These are phyloP conservation scores for Ceratocystis papillata DNA, from an alignment of 2,329 filamentous ascomycete species.

Conservation along the genomic window DNA sequence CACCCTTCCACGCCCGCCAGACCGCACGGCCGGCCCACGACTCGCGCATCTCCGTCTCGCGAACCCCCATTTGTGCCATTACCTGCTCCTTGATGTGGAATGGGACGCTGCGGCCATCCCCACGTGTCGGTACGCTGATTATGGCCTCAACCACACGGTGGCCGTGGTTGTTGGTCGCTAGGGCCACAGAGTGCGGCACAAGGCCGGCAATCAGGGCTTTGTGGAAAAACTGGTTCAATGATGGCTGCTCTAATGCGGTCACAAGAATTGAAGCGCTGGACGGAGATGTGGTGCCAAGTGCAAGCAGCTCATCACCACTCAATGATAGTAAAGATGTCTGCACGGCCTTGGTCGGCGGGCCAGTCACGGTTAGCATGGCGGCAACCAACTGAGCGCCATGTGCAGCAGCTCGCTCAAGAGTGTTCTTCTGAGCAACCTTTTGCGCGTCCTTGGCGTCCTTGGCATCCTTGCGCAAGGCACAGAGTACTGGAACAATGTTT, in stretches of 20 bases:
- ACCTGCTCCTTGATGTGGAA: conserved; percentile 49
- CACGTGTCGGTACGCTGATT: conserved; percentile 40
- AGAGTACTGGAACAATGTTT: conserved; percentile 41
- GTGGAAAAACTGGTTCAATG: conserved; percentile 44
- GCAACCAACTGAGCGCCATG: conserved; percentile 78
- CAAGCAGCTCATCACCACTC: conserved; percentile 44
- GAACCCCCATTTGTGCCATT: conserved; percentile 39
- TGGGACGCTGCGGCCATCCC: conserved; percentile 38
- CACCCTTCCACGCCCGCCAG: conserved; percentile 49
- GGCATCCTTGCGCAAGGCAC: conserved; percentile 35
- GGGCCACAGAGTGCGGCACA: conserved; percentile 36
- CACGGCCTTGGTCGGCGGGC: conserved; percentile 56
- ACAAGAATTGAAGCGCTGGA: conserved; percentile 42
- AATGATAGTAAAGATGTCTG: conserved; percentile 60
- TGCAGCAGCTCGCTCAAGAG: conserved; percentile 28
- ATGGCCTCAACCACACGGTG: conserved; percentile 43
- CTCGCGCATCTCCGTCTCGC: conserved; percentile 42
- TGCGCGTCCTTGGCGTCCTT: conserved; percentile 28
- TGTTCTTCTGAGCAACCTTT: conserved; percentile 18
- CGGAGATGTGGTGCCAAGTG: conserved; percentile 50
- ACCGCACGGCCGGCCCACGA: conserved; percentile 46
- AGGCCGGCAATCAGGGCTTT: conserved; percentile 43
- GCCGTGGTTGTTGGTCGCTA: conserved; percentile 42
- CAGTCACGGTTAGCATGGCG: conserved; percentile 64
- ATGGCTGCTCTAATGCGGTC: conserved; percentile 40